phyloP scores from a whole-genome alignment of 1,139 yeast species.

The Taphrina wiesneri region DNA sequence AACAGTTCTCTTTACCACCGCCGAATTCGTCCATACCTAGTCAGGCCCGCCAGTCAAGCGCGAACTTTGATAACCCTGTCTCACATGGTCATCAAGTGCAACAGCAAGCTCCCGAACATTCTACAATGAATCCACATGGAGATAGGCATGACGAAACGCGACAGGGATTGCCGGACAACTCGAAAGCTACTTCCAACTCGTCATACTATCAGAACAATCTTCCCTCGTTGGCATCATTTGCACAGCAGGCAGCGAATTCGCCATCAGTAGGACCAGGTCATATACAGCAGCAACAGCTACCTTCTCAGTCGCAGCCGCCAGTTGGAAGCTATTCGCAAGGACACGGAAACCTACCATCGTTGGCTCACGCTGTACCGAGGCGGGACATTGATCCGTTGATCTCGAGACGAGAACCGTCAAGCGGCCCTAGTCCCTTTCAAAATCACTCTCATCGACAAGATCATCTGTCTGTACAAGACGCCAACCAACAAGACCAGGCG shows the following conservation, averaged over 20 bases:
- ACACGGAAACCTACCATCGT: constrained; percentile 7
- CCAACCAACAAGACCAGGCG: constrained; percentile 22
- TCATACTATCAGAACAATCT: constrained; percentile 3
- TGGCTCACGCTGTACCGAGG: constrained; percentile 9
- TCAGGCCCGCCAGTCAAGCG: constrained; percentile 4
- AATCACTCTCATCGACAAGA: constrained; percentile 1
- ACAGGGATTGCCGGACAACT: background rate
- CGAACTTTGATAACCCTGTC: background rate
- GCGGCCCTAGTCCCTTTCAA: background rate
- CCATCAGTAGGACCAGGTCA: background rate
- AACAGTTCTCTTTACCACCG: constrained; percentile 4
- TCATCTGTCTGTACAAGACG: constrained; percentile 2
- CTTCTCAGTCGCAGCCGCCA: background rate
- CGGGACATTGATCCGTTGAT: background rate
- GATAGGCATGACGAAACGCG: constrained; percentile 11
- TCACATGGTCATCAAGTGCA: background rate
- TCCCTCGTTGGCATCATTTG: constrained; percentile 12
- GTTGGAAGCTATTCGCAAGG: background rate
- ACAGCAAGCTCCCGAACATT: background rate
- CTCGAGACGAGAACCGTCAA: background rate
- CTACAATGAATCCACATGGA: background rate
- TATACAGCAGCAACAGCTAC: constrained; percentile 1
- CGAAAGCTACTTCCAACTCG: background rate
- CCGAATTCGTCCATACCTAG: constrained; percentile 6
- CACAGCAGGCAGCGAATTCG: background rate